phyloP scores from a whole-genome alignment of 1,284 basidiomycete genomes.

The Heterobasidion parviporum region DNA sequence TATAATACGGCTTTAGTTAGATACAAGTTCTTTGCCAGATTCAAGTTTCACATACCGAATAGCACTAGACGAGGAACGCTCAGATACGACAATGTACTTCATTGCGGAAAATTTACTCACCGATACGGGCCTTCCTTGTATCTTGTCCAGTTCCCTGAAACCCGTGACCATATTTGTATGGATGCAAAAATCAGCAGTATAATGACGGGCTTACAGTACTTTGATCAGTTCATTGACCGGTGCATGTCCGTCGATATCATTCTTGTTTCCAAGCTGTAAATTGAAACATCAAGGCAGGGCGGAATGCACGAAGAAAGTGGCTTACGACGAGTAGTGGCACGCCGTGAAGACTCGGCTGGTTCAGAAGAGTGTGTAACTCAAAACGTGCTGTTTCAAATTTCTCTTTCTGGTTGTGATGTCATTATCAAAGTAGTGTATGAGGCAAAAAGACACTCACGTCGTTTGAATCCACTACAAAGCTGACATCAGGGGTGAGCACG shows the following conservation, averaged over 20 bases:
- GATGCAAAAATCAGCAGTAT: neutral
- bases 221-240: conserved; percentile 83
- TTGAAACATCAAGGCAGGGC: neutral
- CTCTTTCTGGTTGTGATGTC: conserved; percentile 41
- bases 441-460: conserved; percentile 48
- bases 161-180: neutral
- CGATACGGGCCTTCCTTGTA: conserved; percentile 78
- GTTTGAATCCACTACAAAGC: conserved; percentile 87
- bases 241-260: conserved; percentile 77
- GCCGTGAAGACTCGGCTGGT: conserved; percentile 63
- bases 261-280: conserved; percentile 85
- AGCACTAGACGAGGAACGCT: conserved; percentile 43
- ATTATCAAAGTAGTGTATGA: neutral
- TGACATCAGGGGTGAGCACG: conserved; percentile 23
- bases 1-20: conserved; percentile 3
- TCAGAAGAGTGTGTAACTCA: conserved; percentile 83
- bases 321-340: conserved; percentile 84
- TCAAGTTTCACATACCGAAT: conserved; percentile 47
- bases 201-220: conserved; percentile 52
- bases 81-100: neutral
- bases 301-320: neutral
- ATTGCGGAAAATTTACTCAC: conserved; percentile 38
- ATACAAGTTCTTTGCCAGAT: too few species aligned
- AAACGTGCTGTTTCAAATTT: conserved; percentile 84
- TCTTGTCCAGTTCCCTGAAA: conserved; percentile 69